A percentile compares a stretch with the other conserved stretches of the same genome.
phyloP scores from a whole-genome alignment of 2,329 filamentous ascomycete species.

The Aspergillus floridensis region DNA sequence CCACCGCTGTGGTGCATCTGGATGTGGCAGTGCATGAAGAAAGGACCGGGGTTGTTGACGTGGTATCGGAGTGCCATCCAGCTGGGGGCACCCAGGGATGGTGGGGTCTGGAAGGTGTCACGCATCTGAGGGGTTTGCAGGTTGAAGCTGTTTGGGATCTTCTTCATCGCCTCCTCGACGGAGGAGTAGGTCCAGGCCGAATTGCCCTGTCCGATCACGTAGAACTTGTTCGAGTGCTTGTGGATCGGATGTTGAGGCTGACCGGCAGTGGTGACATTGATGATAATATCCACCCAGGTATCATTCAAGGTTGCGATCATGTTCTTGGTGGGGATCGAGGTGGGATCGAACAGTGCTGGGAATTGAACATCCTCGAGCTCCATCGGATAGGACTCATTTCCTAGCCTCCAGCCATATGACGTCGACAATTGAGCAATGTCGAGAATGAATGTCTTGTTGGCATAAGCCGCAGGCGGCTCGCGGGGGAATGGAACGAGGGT shows the following conservation, averaged over 20 bases:
- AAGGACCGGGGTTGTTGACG: constrained; percentile 47
- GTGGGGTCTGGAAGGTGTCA: constrained; percentile 41
- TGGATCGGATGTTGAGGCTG: constrained; percentile 47
- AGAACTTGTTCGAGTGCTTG: constrained; percentile 49
- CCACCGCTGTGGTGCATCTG: constrained; percentile 48
- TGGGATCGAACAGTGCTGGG: neutral
- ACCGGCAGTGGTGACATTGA: constrained; percentile 28
- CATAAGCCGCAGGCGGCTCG: constrained; percentile 38
- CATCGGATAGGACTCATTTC: constrained; percentile 27
- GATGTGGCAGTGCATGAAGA: constrained; percentile 53
- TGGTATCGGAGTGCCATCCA: constrained; percentile 50
- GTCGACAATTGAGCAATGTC: constrained; percentile 28
- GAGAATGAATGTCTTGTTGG: constrained; percentile 47
- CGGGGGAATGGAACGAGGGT: constrained; percentile 49
- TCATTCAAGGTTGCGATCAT: constrained; percentile 37
- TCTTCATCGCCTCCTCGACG: constrained; percentile 41
- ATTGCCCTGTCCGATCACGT: constrained; percentile 41
- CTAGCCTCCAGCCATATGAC: constrained; percentile 33
- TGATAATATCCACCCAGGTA: constrained; percentile 41
- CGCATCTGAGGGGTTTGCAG: constrained; percentile 43
- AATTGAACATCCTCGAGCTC: constrained; percentile 24
- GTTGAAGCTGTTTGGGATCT: constrained; percentile 45
- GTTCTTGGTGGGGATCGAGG: constrained; percentile 18
- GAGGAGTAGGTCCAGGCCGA: constrained; percentile 41
- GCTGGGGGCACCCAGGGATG: constrained; percentile 22